phyloP scores from a whole-genome alignment of 2,329 filamentous ascomycete genomes.

The Phialophora macrospora region DNA sequence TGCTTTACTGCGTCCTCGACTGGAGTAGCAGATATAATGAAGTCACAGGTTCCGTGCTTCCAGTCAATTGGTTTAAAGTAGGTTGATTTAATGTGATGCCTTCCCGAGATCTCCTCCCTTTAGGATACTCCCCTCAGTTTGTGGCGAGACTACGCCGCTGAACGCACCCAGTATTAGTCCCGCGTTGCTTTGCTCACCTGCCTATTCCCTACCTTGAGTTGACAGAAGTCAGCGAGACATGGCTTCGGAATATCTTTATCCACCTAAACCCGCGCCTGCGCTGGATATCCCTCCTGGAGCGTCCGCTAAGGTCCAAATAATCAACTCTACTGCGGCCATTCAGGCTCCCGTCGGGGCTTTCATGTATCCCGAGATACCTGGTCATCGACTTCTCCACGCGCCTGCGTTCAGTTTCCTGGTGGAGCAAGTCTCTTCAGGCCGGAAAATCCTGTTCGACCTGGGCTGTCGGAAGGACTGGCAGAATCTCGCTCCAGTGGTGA shows the following conservation, averaged over 20 bases:
- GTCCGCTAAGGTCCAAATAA: conserved; percentile 17
- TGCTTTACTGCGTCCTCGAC: neutral
- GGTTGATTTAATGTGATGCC: neutral
- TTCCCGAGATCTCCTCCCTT: neutral
- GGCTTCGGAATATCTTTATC: conserved; percentile 13
- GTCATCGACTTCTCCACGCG: neutral
- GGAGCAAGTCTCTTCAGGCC: conserved; percentile 46
- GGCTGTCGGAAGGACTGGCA: conserved; percentile 40
- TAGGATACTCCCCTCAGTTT: neutral
- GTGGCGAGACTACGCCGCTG: neutral
- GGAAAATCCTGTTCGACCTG: conserved; percentile 46
- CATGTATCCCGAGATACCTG: conserved; percentile 8
- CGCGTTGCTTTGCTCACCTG: neutral
- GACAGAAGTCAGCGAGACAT: neutral
- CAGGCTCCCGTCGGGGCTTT: conserved; percentile 11
- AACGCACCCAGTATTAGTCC: neutral
- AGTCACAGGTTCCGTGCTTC: neutral
- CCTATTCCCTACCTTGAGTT: neutral
- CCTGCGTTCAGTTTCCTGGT: conserved; percentile 49
- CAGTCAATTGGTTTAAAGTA: neutral
- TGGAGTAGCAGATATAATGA: neutral
- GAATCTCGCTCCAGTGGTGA: conserved; percentile 23
- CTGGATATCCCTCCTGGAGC: conserved; percentile 16
- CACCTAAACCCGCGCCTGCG: conserved; percentile 7
- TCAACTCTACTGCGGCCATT: conserved; percentile 12